Base-by-base conservation (phyloP, 768 basidiomycete genomes). In the Kwoniella mangroviensis region DNA sequence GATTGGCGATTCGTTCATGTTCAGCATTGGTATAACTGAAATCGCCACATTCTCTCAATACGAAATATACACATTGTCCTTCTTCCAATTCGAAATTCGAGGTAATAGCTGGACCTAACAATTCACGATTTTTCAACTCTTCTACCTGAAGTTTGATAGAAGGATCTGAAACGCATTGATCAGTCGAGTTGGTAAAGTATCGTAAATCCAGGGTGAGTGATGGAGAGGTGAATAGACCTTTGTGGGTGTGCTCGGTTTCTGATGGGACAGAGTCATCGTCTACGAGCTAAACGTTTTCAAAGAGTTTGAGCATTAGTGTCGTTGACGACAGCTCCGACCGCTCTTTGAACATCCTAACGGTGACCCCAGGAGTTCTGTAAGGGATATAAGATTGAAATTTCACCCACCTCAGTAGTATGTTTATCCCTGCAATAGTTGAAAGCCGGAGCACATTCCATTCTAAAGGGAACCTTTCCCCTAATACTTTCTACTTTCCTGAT, bases 361-460 rank as follows among this genome's bases (percentile, higher is more conserved):
- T 60, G n/a, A 60, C 1, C 21, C 17, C 13, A 51, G 52, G 21
- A 15, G 12, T n/a, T 22, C 26, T 45, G 11, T 19, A 15, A 40
- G 22, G 49, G 54, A 21, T 34, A 22, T 41, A 41, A 22, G 26
- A 40, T 0, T 65, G 53, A 12, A 24, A 17, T 54, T 53, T 2
- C 11, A 63, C 79, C 63, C 67, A 81, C 80, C 68, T 86, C 81
- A 0, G 91, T 91, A 9, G 86, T 87, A 82, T 98, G 96, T 2
- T 85, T 59, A 58, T 89, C 87, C 13, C 91, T 87, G 0, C 93
- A 94, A 76, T 99, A 99, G 83, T 97, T 90, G 88, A 99, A 99
- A 0, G 94, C 96, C 0, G 96, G 96, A 0, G 93, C 93, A 76
- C 93, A 94, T 84, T 98, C 92, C 83, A 98, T 87, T 67, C 88